phyloP scores from a whole-genome alignment of 345 rosid species.

The Microthlaspi erraticum region DNA sequence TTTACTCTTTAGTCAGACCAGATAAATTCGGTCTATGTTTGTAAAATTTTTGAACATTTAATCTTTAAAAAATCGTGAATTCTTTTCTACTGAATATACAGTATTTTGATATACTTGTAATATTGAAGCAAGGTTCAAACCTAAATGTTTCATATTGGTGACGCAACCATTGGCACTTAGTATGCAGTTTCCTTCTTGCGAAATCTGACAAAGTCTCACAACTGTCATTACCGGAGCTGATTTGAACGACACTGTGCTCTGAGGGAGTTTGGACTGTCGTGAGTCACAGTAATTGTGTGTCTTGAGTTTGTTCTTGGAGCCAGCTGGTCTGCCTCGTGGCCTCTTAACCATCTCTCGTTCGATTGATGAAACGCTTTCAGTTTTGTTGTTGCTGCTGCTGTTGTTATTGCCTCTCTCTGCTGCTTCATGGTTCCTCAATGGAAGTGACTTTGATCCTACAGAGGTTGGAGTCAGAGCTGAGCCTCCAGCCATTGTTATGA shows the following conservation, averaged over 20 bases:
- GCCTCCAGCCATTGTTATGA: constrained; percentile 61
- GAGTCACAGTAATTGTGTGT: too few species aligned
- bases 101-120: too few species aligned
- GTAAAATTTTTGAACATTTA: too few species aligned
- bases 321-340: constrained; percentile 92
- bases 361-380: constrained; percentile 56
- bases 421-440: constrained; percentile 57
- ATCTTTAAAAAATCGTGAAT: too few species aligned
- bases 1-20: too few species aligned
- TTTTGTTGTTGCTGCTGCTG: constrained; percentile 45
- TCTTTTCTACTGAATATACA: too few species aligned
- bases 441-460: constrained; percentile 50
- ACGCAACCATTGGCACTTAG: constrained; percentile 89
- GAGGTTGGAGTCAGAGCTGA: constrained; percentile 52
- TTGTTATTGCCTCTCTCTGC: constrained; percentile 44
- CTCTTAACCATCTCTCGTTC: constrained; percentile 65
- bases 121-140: too few species aligned
- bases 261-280: constrained; percentile 84
- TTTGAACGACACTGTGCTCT: constrained; percentile 93
- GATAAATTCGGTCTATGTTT: too few species aligned
- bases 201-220: constrained; percentile 71
- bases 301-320: constrained; percentile 95
- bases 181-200: constrained; percentile 80
- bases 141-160: constrained; percentile 83
- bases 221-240: constrained; percentile 86